Evolutionary conservation across 1,284 basidiomycete genomes (phyloP), one percentile per base, ranked within the genome.

Genomic region (Tylopilus sp.): DNA sequence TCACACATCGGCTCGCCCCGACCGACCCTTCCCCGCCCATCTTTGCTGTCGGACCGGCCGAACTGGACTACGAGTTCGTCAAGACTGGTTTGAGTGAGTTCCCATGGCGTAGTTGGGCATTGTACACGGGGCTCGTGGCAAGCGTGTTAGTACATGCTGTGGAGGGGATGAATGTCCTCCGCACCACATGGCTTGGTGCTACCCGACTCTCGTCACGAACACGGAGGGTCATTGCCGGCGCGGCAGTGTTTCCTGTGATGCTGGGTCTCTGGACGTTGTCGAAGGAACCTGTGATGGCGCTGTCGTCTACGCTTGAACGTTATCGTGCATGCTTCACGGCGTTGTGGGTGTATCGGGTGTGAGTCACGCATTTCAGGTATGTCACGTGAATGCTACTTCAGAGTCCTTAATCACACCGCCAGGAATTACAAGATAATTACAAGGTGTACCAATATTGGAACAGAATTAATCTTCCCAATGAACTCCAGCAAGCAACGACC

Each of bases 11-110:
- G 21, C 65, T 85, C 82, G 21, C 77, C 76, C 64, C 79, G 81
- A 79, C 83, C 3, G 76, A 80, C 45, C 71, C 82, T 2, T 67
- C 74, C 17, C 68, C 82, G 1, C 87, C 89, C 21, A 87, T 92
- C 68, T 78, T 82, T 57, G 78, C 84, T 12, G 81, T 93, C n/a
- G 87, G 89, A 34, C 90, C 91, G 1, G 80, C 87, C 1, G 90
- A 93, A 72, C 83, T 93, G 50, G 89, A 93, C 78, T 92, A 85
- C 74, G 89, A 92, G 69, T 92, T 89, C 75, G 90, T 93, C 64
- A 91, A 93, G 77, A 82, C 84, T 9, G 89, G 86, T 1, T 76
- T 93, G 55, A 80, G 83, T 12, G 79, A 70, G 27, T 93, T 89
- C 85, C 91, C 91, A 0, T 78, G 81, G 76, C 81, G 86, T 19